A percentile compares a stretch with the other conserved stretches of the same genome.
Conservation (phyloP, 768 basidiomycete genomes). For the Favolaschia claudopus region DNA sequence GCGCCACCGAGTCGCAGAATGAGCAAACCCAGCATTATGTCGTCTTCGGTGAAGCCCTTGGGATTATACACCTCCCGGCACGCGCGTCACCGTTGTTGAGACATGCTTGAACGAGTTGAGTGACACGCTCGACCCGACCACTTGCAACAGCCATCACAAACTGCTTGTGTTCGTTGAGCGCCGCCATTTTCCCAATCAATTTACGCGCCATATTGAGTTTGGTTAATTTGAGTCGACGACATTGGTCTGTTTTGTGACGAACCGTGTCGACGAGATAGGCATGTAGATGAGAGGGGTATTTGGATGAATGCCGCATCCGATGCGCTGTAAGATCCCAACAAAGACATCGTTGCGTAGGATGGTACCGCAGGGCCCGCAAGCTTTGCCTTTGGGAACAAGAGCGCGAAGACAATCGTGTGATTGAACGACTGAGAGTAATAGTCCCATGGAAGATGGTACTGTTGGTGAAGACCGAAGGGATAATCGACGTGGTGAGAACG, state of each 20-base stretch:
- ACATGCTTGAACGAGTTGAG: background rate
- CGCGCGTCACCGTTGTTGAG: constrained; percentile 9
- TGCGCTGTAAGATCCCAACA: background rate
- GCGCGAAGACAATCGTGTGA: background rate
- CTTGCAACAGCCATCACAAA: constrained; percentile 7
- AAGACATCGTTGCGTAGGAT: background rate
- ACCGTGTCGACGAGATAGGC: background rate
- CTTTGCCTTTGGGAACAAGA: background rate
- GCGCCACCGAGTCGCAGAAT: constrained; percentile 1
- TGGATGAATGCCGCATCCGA: background rate
- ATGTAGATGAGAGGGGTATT: background rate
- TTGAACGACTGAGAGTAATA: background rate
- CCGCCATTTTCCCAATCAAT: background rate
- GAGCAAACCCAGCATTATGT: too few species aligned
- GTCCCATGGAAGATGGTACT: background rate
- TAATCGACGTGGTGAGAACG: background rate
- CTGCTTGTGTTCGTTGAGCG: constrained; percentile 4
- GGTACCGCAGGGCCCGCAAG: background rate
- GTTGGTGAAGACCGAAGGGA: background rate
- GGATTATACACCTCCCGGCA: constrained; percentile 29
- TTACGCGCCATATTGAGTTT: background rate
- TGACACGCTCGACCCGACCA: background rate
- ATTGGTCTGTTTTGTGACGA: background rate
- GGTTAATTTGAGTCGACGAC: background rate
- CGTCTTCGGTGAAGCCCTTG: constrained; percentile 30